phyloP scores from a whole-genome alignment of 257 asterid species.

The Scutellaria minor region DNA sequence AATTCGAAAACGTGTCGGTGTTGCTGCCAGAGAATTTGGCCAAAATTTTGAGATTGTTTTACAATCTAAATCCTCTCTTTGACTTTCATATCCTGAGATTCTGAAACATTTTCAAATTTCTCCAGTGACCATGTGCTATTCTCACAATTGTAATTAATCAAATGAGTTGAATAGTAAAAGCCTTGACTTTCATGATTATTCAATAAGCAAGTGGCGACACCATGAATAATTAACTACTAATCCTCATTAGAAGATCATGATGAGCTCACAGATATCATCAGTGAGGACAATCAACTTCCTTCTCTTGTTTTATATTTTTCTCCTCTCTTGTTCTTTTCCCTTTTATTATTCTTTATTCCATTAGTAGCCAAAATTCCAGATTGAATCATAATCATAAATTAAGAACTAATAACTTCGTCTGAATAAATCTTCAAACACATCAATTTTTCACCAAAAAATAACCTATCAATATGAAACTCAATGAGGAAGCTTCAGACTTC shows the following conservation, averaged over 20 bases:
- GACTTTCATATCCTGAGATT: constrained; percentile 35
- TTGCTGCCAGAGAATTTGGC: constrained; percentile 14
- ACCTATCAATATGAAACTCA: constrained; percentile 12
- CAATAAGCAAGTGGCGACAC: constrained; percentile 35
- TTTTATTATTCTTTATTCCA: not conserved
- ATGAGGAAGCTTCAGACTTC: constrained; percentile 7
- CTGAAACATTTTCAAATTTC: constrained; percentile 18
- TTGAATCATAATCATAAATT: not conserved
- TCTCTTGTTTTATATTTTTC: not conserved
- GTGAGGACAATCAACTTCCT: constrained; percentile 27
- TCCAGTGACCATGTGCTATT: constrained; percentile 35
- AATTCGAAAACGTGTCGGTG: not conserved
- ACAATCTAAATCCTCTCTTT: constrained; percentile 32
- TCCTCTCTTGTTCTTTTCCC: not conserved
- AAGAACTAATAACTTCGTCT: not conserved
- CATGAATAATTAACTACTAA: constrained; percentile 10
- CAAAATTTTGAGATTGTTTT: constrained; percentile 19
- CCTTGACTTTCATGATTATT: constrained; percentile 42
- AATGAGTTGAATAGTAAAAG: constrained; percentile 14
- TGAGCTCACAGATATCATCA: constrained; percentile 11
- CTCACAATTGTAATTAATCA: constrained; percentile 32
- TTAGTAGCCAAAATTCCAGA: not conserved
- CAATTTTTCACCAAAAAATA: not conserved
- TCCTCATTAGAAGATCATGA: constrained; percentile 25
- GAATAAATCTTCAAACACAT: constrained; percentile 5